These are phyloP conservation scores for Aureobasidium zeae DNA, from an alignment of 2,329 filamentous ascomycete genomes.

Conservation along the genomic window DNA sequence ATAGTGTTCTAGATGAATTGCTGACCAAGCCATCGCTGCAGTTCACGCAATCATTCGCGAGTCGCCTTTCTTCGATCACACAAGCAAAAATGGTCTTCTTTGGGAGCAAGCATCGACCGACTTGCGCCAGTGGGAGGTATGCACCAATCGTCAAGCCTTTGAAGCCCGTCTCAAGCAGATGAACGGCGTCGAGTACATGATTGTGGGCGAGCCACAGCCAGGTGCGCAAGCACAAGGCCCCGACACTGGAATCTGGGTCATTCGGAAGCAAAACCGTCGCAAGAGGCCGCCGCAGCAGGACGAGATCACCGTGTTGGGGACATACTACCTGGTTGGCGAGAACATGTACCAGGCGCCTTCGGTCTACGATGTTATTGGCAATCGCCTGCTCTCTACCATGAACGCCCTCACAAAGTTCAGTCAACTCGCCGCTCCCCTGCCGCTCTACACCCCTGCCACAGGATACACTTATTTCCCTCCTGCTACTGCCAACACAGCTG, in stretches of 20 bases:
- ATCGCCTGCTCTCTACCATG: slow-evolving; percentile 43
- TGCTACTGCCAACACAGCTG: slow-evolving; percentile 25
- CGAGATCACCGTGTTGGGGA: slow-evolving; percentile 45
- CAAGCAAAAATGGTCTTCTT: slow-evolving; percentile 51
- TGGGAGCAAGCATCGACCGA: slow-evolving; percentile 44
- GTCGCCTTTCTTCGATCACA: slow-evolving; percentile 54
- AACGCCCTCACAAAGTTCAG: slow-evolving; percentile 48
- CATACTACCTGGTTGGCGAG: slow-evolving; percentile 53
- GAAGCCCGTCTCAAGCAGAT: slow-evolving; percentile 46
- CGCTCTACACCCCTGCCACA: slow-evolving; percentile 49
- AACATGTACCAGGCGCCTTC: slow-evolving; percentile 54
- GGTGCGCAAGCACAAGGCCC: slow-evolving; percentile 26
- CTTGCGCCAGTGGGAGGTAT: slow-evolving; percentile 39
- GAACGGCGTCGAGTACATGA: slow-evolving; percentile 51
- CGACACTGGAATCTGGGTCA: slow-evolving; percentile 47
- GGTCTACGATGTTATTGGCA: slow-evolving; percentile 48
- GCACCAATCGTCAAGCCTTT: slow-evolving; percentile 48
- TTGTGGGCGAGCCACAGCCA: slow-evolving; percentile 48
- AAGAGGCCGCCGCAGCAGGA: slow-evolving; percentile 37
- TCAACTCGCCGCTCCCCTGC: slow-evolving; percentile 43
- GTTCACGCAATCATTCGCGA: slow-evolving; percentile 53
- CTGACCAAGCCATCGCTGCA: too few species aligned
- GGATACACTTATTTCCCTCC: slow-evolving; percentile 51
- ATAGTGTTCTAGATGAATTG: too few species aligned
- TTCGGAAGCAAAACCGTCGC: slow-evolving; percentile 46